phyloP scores from a whole-genome alignment of 1,284 basidiomycete species.

The Acaromyces ingoldii region DNA sequence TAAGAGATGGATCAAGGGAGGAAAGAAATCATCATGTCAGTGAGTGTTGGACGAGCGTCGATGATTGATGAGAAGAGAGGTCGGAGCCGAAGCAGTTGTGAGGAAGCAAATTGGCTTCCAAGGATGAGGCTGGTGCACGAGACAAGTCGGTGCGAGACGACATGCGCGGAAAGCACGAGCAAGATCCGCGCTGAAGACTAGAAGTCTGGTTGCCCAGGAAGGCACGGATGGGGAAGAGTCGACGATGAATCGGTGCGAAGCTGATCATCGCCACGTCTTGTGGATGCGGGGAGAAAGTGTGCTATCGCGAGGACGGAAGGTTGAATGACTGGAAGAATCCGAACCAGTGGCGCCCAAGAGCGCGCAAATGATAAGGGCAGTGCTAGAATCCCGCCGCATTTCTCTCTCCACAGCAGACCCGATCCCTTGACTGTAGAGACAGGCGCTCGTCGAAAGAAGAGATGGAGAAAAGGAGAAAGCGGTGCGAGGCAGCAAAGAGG shows the following conservation, averaged over 20 bases:
- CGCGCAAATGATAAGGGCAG: background rate
- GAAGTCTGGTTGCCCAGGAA: too few relatives aligned
- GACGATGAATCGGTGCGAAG: background rate
- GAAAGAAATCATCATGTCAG: slow-evolving; percentile 4
- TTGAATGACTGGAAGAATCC: background rate
- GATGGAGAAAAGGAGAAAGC: too few relatives aligned
- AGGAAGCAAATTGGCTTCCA: background rate
- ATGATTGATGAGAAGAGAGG: slow-evolving; percentile 5
- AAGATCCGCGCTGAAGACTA: too few relatives aligned
- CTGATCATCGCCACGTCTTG: too few relatives aligned
- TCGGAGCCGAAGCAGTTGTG: slow-evolving; percentile 2
- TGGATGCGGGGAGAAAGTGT: background rate
- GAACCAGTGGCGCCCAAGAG: background rate
- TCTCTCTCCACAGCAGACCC: background rate
- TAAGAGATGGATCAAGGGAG: background rate
- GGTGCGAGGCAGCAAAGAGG: too few relatives aligned
- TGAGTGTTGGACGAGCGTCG: background rate
- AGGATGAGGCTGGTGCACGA: slow-evolving; percentile 15
- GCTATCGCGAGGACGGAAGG: background rate
- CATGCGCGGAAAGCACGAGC: too few relatives aligned
- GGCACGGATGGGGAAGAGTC: background rate
- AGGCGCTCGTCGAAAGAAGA: background rate
- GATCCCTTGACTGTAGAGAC: background rate
- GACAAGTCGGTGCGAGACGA: too few relatives aligned
- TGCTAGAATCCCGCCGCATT: background rate